These are phyloP conservation scores for Hirschioporus abietinus DNA, from an alignment of 768 basidiomycete genomes.

Conservation along the genomic window DNA sequence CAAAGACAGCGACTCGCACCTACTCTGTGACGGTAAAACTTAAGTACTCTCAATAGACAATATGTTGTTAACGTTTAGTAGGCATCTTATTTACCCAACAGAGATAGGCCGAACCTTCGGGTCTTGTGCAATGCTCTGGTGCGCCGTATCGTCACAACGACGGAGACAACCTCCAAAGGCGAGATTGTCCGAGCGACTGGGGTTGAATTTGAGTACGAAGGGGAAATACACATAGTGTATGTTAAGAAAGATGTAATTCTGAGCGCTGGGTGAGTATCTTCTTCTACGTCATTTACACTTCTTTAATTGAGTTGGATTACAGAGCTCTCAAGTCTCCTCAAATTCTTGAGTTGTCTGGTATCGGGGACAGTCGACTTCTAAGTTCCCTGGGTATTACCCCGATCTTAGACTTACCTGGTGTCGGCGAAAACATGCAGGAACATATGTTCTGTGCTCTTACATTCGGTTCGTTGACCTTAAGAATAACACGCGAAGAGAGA, in stretches of 20 bases:
- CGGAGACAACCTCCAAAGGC: background rate
- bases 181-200: slow-evolving; percentile 21
- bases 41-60: background rate
- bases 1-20: slow-evolving; percentile 19
- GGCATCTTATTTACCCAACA: slow-evolving; percentile 25
- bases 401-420: slow-evolving; percentile 37
- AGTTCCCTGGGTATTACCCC: slow-evolving; percentile 28
- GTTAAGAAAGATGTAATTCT: slow-evolving; percentile 40
- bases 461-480: slow-evolving; percentile 13
- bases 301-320: slow-evolving; percentile 12
- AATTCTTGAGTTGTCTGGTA: slow-evolving; percentile 44
- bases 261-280: slow-evolving; percentile 18
- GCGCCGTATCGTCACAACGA: slow-evolving; percentile 7
- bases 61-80: background rate
- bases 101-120: slow-evolving; percentile 22
- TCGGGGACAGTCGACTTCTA: slow-evolving; percentile 35
- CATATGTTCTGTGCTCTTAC: slow-evolving; percentile 24
- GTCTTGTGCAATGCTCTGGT: slow-evolving; percentile 24
- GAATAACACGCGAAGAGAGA: background rate
- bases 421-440: slow-evolving; percentile 45
- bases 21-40: slow-evolving; percentile 20
- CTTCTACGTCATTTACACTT: background rate
- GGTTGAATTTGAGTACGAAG: slow-evolving; percentile 22
- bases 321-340: slow-evolving; percentile 42
- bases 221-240: slow-evolving; percentile 22